Conservation (phyloP, 164 flowering plant genomes). For the Vitis amurensis region DNA sequence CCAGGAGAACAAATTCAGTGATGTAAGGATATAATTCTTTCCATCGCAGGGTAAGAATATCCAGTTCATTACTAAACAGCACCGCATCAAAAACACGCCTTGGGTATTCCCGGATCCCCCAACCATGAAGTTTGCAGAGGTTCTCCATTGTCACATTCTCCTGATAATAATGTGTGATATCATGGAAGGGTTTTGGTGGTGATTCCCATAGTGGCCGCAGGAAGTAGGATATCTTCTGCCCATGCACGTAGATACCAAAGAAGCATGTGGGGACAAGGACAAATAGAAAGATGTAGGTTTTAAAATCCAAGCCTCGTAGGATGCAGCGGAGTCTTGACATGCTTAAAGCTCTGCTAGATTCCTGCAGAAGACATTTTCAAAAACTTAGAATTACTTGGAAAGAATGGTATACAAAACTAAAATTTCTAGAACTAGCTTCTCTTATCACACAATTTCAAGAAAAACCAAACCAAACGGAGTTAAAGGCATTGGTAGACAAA, state of each 20-base stretch:
- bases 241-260: conserved; percentile 62
- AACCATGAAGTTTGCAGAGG: conserved; percentile 86
- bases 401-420: not conserved
- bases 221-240: conserved; percentile 87
- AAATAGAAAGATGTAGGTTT: conserved; percentile 50
- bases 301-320: conserved; percentile 67
- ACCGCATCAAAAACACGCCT: conserved; percentile 94
- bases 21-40: conserved; percentile 78
- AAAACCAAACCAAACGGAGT: no score
- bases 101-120: conserved; percentile 79
- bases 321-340: conserved; percentile 73
- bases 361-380: conserved; percentile 32
- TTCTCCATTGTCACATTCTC: conserved; percentile 88
- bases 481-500: no score
- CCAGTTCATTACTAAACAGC: conserved; percentile 82
- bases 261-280: conserved; percentile 52
- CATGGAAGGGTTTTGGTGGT: conserved; percentile 77
- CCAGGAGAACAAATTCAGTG: conserved; percentile 81
- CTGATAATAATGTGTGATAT: conserved; percentile 81
- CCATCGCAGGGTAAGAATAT: conserved; percentile 75
- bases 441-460: not conserved
- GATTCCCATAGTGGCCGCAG: conserved; percentile 86
- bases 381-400: not conserved
- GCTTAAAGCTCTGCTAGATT: conserved; percentile 42
- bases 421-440: not conserved